A percentile compares a stretch with the other conserved stretches of the same genome.
Conservation (phyloP, 2,329 filamentous ascomycete genomes). For the Hymenoscyphus fraxineus region DNA sequence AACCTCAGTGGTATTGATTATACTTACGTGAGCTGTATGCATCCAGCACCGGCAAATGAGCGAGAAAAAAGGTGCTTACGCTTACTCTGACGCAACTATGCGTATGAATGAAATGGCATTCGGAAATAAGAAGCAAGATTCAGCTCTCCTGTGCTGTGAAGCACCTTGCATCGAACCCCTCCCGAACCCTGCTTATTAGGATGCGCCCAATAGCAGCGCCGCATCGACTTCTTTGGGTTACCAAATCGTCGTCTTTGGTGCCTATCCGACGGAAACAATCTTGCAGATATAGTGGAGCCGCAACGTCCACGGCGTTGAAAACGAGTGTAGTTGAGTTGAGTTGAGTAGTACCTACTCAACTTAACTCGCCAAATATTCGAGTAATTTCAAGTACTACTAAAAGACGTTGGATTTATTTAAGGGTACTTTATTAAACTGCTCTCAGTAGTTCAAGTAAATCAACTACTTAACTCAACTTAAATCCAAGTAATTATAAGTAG, state of each 20-base stretch:
- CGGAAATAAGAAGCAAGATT: not conserved
- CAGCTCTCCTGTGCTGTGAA: not conserved
- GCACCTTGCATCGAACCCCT: not conserved
- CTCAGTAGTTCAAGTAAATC: too few species aligned
- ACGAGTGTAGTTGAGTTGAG: too few species aligned
- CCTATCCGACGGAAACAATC: not conserved
- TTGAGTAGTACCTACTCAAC: too few species aligned
- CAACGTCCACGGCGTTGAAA: too few species aligned
- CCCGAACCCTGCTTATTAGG: not conserved
- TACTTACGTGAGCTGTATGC: too few species aligned
- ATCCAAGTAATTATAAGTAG: too few species aligned
- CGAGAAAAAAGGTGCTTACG: not conserved
- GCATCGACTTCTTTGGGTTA: not conserved
- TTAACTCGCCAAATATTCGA: too few species aligned
- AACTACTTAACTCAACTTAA: too few species aligned
- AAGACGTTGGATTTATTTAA: too few species aligned
- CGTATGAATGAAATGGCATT: not conserved
- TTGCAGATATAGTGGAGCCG: not conserved
- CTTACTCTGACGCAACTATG: slow-evolving; percentile 4
- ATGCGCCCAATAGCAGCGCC: not conserved
- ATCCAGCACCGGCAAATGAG: too few species aligned
- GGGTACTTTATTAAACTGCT: too few species aligned
- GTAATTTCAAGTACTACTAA: too few species aligned
- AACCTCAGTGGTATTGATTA: not conserved
- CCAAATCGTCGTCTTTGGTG: not conserved